Base-by-base conservation (phyloP, 1,284 basidiomycete species). In the Porodaedalea pini region DNA sequence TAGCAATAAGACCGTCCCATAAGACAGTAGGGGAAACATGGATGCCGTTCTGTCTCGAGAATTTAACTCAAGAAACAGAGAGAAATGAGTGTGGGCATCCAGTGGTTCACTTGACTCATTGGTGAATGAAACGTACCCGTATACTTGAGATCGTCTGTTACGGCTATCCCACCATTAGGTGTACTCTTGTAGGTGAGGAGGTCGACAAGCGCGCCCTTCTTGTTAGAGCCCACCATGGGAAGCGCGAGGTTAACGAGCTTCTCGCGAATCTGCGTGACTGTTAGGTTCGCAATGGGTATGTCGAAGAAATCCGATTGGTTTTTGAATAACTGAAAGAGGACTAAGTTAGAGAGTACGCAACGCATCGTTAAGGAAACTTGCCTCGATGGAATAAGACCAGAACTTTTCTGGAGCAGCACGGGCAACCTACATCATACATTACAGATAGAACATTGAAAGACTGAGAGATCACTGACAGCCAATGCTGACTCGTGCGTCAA, bases 1-100 rank as follows among this genome's bases (percentile, higher is more conserved):
- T 80, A 19, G 85, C 90, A 57, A 94, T 71, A 32, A 98, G 74
- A 5, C 95, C 95, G 67, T 94, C 88, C 83, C 88, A 92, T 2
- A 94, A 73, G 0, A 83, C 88, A 7, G 93, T 93, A 1, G 94
- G 94, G 31, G 93, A 95, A 51, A 96, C 92, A 65, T 97, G 94
- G 53, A 97, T 85, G 4, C 90, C 79, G 64, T 97, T 97, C 77
- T 97, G 94, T 61, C 94, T 79, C 4, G 91, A 85, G 68, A 90
- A 87, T 73, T 96, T 96, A 75, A 94, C 86, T 88, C 17, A 44
- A 32, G 21, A 34, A 27, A 40, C 34, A 56, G 32, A 36, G 31
- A n/a, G 40, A 21, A 43, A 49, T 4, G 41, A 21, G 4, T 32
- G 4, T 23, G 6, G 55, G 15, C 29, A 52, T 60, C 57, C 48